Percentiles rank a stretch among this genome's conserved stretches.
Evolutionary conservation across 768 basidiomycete species (phyloP).

Genomic region (Suillus hirtellus): DNA sequence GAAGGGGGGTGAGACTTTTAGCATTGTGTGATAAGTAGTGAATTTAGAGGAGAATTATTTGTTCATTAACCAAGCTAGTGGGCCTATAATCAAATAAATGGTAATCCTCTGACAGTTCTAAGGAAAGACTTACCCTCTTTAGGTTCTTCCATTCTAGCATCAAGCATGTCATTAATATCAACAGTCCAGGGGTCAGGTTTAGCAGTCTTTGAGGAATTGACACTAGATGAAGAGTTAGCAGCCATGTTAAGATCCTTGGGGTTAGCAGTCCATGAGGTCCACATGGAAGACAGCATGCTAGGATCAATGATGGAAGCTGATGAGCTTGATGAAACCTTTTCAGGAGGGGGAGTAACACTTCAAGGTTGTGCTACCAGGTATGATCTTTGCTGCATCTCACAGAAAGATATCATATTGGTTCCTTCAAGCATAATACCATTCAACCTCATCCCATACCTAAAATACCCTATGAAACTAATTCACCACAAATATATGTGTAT

Average conservation of each 20-base stretch:
- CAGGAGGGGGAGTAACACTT: neutral
- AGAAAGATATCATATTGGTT: neutral
- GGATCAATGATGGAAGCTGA: neutral
- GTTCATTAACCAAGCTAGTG: neutral
- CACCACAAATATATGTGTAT: neutral
- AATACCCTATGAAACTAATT: neutral
- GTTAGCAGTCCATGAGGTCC: neutral
- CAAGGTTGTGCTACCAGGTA: neutral
- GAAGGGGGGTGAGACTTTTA: neutral
- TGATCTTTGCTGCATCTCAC: neutral
- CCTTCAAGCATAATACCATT: neutral
- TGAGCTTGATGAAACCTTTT: neutral
- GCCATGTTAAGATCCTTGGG: neutral
- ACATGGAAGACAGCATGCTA: neutral
- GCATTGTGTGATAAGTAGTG: neutral
- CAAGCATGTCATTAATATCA: neutral
- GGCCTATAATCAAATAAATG: neutral
- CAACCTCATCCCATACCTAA: neutral
- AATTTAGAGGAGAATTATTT: neutral
- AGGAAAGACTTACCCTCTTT: neutral
- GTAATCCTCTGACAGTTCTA: neutral
- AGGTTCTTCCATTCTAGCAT: neutral
- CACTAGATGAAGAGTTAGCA: neutral
- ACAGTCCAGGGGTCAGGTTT: neutral
- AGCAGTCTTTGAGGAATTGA: neutral